Base-by-base conservation (phyloP, 73 alveolate genomes). In the Blepharisma japonicum region DNA sequence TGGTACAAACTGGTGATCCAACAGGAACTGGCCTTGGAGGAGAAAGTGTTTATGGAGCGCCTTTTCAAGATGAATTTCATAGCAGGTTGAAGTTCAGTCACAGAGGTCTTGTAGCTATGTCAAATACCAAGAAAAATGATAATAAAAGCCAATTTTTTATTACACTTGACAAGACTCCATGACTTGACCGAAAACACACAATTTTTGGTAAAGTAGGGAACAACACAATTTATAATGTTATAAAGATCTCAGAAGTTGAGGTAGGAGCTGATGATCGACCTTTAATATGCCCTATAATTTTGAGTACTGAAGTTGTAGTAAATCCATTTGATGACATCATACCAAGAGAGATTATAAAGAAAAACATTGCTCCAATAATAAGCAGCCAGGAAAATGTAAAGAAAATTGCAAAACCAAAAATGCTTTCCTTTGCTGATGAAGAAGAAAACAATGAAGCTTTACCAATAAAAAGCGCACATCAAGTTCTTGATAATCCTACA, bases 71-170 rank as follows among this genome's bases (percentile, higher is more conserved):
- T 83, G 99, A 96, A 88, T 87, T 91, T 56, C 98, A 96, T 83
- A 85, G 91, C 7, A 71, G 98, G 68, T 78, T 94, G 18, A 84
- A 90, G 79, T 94, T 94, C 79, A 68, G 89, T 46, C 97, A 95
- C 81, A 82, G 98, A 80, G 99, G 99, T 6, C 81, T 96, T n/a
- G 95, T 96, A 21, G 98, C 98, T 0, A 94, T 94, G 98, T 97
- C 95, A 14, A 89, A 87, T 67, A 55, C 68, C 46, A 79, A 71
- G 67, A 61, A 68, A 54, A 83, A 81, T 0, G 82, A 81, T 55
- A 46, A 85, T 88, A 81, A 79, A 71, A 79, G 95, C 71, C 92
- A 84, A 55, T 84, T 88, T 68, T 84, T 80, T 85, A 89, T 84
- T 45, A 77, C 92, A 55, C 71, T 81, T 45, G 86, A 81, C 53